Percentiles rank a stretch among this genome's conserved stretches.
These are phyloP conservation scores for Primulina tabacum DNA, from an alignment of 257 asterid species.

Conservation along the genomic window DNA sequence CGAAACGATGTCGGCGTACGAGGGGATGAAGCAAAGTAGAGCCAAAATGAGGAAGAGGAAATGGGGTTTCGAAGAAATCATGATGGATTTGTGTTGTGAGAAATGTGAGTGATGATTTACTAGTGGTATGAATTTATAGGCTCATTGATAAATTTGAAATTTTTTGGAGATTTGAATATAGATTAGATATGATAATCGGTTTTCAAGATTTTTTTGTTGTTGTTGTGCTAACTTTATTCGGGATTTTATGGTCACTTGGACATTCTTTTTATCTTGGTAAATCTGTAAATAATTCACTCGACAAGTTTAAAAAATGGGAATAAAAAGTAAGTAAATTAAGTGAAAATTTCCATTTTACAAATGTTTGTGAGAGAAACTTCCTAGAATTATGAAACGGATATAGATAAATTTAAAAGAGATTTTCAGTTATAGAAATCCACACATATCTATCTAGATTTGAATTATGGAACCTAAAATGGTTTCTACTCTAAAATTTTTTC, in stretches of 20 bases:
- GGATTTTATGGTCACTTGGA: neutral
- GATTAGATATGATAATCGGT: neutral
- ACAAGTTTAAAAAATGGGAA: neutral
- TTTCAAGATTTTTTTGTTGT: too few relatives aligned
- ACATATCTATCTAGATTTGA: neutral
- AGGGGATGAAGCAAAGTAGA: neutral
- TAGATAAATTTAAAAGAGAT: neutral
- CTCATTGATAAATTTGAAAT: neutral
- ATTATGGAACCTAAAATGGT: too few relatives aligned
- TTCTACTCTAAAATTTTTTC: too few relatives aligned
- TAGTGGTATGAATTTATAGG: neutral
- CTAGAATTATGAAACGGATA: too few relatives aligned
- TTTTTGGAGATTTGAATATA: neutral
- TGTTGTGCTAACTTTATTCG: neutral
- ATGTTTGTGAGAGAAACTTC: neutral
- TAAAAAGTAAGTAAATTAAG: too few relatives aligned
- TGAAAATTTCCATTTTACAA: neutral
- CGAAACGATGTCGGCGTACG: slow-evolving; percentile 26
- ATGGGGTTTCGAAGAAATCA: neutral
- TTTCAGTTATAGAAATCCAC: neutral
- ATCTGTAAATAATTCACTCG: too few relatives aligned
- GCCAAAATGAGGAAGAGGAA: neutral
- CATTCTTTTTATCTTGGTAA: neutral
- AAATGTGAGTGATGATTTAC: neutral
- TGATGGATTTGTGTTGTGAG: neutral